Conservation (phyloP, 202 grass and related monocot species). For the Hordeum pubiflorum region DNA sequence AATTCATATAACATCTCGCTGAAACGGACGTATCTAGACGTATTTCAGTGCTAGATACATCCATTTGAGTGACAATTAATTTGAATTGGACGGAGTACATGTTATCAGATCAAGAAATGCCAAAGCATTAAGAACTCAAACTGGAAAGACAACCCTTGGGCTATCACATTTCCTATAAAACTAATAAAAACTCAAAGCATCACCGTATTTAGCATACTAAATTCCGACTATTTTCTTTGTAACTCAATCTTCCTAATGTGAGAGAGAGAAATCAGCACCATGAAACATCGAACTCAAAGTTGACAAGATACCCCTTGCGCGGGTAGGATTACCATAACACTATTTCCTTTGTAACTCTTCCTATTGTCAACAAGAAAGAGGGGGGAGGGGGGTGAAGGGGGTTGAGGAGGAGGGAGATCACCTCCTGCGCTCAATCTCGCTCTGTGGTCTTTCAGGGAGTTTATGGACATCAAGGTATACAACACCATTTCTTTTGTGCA, state of each 20-base stretch:
- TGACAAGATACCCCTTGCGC: not conserved
- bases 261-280: not conserved
- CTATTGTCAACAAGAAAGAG: not conserved
- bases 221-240: not conserved
- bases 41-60: too few species aligned
- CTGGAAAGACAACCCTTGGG: not conserved
- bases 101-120: not conserved
- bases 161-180: not conserved
- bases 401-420: not conserved
- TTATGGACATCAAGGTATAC: slow-evolving; percentile 99
- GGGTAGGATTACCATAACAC: not conserved
- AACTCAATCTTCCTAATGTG: not conserved
- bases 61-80: too few species aligned
- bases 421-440: slow-evolving; percentile 58
- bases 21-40: too few species aligned
- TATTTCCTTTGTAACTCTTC: not conserved
- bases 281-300: slow-evolving; percentile 24
- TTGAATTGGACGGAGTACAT: not conserved
- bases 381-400: not conserved
- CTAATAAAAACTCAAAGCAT: not conserved
- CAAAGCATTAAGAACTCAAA: slow-evolving; percentile 1
- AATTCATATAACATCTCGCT: too few species aligned
- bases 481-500: slow-evolving; percentile 84
- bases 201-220: not conserved
- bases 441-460: slow-evolving; percentile 86